Evolutionary conservation across 495 filamentous ascomycete genomes (phyloP).

Genomic region (Daldinia loculata): DNA sequence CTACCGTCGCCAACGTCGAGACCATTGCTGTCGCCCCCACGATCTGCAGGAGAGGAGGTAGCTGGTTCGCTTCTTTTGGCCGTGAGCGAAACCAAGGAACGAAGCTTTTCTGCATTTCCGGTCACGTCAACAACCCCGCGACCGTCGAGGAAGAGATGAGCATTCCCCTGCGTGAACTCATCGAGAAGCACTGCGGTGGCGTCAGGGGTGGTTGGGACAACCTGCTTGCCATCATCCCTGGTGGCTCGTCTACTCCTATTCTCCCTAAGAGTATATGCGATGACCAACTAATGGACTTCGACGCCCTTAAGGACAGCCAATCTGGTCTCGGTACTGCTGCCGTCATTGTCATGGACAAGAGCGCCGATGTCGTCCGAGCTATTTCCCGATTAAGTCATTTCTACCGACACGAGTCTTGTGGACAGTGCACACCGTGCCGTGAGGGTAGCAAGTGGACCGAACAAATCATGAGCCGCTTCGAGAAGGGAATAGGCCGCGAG

Average conservation of each 20-base stretch:
- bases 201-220: slow-evolving; percentile 98
- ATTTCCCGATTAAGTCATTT: slow-evolving; percentile 93
- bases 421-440: slow-evolving; percentile 97
- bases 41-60: slow-evolving; percentile 90
- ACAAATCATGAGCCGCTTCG: slow-evolving; percentile 97
- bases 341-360: slow-evolving; percentile 99
- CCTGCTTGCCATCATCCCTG: slow-evolving; percentile 91
- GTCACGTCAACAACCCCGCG: slow-evolving; percentile 97
- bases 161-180: slow-evolving; percentile 91
- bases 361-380: slow-evolving; percentile 90
- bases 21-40: slow-evolving; percentile 95
- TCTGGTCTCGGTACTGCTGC: slow-evolving; percentile 97
- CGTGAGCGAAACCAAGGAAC: slow-evolving; percentile 95
- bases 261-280: slow-evolving; percentile 87
- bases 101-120: slow-evolving; percentile 98
- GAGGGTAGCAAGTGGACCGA: slow-evolving; percentile 98
- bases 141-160: slow-evolving; percentile 99
- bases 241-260: slow-evolving; percentile 95
- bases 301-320: slow-evolving; percentile 96
- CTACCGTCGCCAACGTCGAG: slow-evolving; percentile 97
- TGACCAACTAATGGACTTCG: slow-evolving; percentile 98
- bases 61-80: slow-evolving; percentile 92
- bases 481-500: slow-evolving; percentile 84
- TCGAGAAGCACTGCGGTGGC: slow-evolving; percentile 97
- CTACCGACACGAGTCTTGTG: slow-evolving; percentile 98